Conservation (phyloP, 371 early-diverging fungal species). For the Mucor mucedo region DNA sequence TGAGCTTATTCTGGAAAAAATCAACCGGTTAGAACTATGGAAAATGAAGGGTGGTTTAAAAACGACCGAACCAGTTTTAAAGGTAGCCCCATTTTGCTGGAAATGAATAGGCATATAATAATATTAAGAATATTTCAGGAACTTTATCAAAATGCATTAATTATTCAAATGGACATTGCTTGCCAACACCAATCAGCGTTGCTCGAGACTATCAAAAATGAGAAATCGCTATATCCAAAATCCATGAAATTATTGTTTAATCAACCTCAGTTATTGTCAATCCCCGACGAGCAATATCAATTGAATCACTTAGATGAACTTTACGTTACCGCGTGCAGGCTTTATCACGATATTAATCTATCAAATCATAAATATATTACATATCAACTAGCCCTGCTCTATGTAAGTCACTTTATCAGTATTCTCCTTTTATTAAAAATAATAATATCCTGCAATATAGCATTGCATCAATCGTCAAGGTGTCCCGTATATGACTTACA, state of each 20-base stretch:
- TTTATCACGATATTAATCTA: conserved; percentile 50
- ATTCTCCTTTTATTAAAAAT: background rate
- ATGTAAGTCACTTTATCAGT: conserved; percentile 35
- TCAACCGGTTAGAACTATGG: conserved; percentile 16
- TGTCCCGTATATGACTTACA: conserved; percentile 41
- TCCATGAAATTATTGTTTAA: background rate
- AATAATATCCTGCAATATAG: conserved; percentile 22
- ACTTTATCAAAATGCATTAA: background rate
- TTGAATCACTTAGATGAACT: conserved; percentile 45
- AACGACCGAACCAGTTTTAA: background rate
- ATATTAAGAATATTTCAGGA: background rate
- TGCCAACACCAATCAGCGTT: background rate
- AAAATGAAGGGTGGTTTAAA: conserved; percentile 12
- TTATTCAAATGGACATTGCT: background rate
- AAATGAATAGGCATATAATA: background rate
- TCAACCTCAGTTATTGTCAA: background rate
- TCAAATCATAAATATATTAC: conserved; percentile 61
- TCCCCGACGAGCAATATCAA: background rate
- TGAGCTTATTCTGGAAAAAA: conserved; percentile 22
- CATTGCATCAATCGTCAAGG: conserved; percentile 59
- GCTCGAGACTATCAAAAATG: background rate
- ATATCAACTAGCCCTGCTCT: conserved; percentile 62
- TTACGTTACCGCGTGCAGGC: conserved; percentile 51
- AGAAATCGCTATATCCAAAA: conserved; percentile 4
- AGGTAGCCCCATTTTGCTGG: background rate